Conservation (phyloP, 257 asterid species). For the Verbena officinalis region DNA sequence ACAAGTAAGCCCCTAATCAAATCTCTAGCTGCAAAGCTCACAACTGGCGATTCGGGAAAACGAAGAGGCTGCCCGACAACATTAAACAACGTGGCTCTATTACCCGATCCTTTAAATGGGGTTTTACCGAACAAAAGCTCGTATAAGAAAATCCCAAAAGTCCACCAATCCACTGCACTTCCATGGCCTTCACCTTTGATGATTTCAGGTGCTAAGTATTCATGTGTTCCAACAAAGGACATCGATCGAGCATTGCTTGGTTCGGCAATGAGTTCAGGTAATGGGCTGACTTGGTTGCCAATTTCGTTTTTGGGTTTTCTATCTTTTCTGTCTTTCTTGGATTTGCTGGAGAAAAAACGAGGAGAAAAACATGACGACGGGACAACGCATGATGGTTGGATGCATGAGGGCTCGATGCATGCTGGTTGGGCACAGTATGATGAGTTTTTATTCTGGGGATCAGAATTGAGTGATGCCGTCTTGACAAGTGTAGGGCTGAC, state of each 20-base stretch:
- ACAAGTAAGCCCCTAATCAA: constrained; percentile 61
- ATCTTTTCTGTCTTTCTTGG: constrained; percentile 51
- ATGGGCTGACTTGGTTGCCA: constrained; percentile 49
- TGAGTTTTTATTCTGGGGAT: constrained; percentile 38
- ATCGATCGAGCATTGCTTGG: constrained; percentile 65
- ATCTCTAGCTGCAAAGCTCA: constrained; percentile 64
- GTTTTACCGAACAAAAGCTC: constrained; percentile 62
- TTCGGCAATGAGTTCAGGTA: constrained; percentile 66
- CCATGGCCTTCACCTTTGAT: constrained; percentile 73
- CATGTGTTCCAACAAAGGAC: constrained; percentile 69
- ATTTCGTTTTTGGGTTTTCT: constrained; percentile 47
- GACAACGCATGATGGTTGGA: constrained; percentile 49
- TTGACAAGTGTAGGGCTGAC: constrained; percentile 67
- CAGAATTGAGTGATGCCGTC: constrained; percentile 34
- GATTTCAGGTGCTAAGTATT: constrained; percentile 61
- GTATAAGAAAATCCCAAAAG: constrained; percentile 58
- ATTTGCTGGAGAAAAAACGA: constrained; percentile 51
- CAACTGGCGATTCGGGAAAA: constrained; percentile 59
- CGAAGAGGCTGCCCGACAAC: constrained; percentile 66
- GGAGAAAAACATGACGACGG: constrained; percentile 57
- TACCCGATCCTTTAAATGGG: constrained; percentile 63
- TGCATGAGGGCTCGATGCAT: constrained; percentile 56
- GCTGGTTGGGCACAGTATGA: constrained; percentile 53
- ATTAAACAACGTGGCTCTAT: constrained; percentile 59
- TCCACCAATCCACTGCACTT: constrained; percentile 79